A percentile compares a stretch with the other conserved stretches of the same genome.
These are phyloP conservation scores for Schoenoplectus tabernaemontani DNA, from an alignment of 202 grass and related monocot species.

Conservation along the genomic window DNA sequence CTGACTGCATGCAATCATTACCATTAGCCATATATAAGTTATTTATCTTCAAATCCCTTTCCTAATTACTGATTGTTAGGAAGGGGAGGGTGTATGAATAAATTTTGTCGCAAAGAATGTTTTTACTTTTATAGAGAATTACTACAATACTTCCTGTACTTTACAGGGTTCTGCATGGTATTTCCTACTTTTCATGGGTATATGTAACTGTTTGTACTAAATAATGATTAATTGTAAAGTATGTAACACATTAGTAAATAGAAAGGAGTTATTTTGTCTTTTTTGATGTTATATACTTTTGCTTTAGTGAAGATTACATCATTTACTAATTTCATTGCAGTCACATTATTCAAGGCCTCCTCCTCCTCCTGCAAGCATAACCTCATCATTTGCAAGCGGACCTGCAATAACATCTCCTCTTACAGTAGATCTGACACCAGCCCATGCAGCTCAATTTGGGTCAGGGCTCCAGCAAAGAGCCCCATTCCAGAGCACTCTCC, in stretches of 20 bases:
- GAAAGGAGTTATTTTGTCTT: neutral
- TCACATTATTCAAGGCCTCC: constrained; percentile 58
- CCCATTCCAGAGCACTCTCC: constrained; percentile 59
- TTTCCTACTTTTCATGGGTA: neutral
- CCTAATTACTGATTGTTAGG: neutral
- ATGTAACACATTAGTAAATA: neutral
- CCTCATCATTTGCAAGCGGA: constrained; percentile 27
- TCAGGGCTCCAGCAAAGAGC: constrained; percentile 39
- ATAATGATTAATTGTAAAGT: neutral
- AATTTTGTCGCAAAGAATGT: too few relatives aligned
- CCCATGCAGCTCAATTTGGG: constrained; percentile 42
- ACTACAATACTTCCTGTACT: too few relatives aligned
- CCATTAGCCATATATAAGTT: neutral
- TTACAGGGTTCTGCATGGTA: neutral
- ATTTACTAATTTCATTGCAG: constrained; percentile 31
- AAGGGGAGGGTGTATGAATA: neutral
- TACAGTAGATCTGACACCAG: constrained; percentile 28
- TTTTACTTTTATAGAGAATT: too few relatives aligned
- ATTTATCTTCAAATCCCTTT: neutral
- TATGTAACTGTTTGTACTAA: neutral
- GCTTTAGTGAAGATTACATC: neutral
- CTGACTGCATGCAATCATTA: neutral
- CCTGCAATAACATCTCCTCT: constrained; percentile 28
- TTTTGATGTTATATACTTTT: neutral
- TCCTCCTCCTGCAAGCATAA: constrained; percentile 34